A percentile compares a stretch with the other conserved stretches of the same genome.
Conservation (phyloP, 2,329 filamentous ascomycete species). For the Albophoma yamanashiensis region DNA sequence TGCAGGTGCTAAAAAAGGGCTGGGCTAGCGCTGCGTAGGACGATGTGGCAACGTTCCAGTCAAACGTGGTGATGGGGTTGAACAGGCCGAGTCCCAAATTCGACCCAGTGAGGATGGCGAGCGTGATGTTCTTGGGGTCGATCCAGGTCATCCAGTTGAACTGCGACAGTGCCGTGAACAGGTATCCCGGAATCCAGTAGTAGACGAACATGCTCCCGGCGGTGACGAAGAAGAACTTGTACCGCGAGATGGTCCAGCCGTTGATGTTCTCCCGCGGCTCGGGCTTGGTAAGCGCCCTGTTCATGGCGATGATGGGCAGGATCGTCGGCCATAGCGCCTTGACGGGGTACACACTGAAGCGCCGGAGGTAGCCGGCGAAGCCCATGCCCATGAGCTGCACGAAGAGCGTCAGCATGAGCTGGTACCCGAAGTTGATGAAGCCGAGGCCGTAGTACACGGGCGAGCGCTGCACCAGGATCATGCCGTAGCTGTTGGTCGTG, state of each 20-base stretch:
- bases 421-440: slow-evolving; percentile 31
- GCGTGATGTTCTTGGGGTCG: slow-evolving; percentile 27
- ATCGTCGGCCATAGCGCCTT: slow-evolving; percentile 41
- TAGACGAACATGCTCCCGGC: slow-evolving; percentile 37
- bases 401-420: slow-evolving; percentile 31
- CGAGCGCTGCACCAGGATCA: slow-evolving; percentile 33
- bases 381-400: slow-evolving; percentile 46
- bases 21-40: slow-evolving; percentile 25
- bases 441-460: slow-evolving; percentile 31
- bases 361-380: slow-evolving; percentile 36
- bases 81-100: slow-evolving; percentile 26
- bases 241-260: slow-evolving; percentile 30
- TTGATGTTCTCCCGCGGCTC: slow-evolving; percentile 14
- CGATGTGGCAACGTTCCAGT: slow-evolving; percentile 28
- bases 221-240: slow-evolving; percentile 32
- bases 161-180: slow-evolving; percentile 33
- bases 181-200: slow-evolving; percentile 41
- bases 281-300: slow-evolving; percentile 27
- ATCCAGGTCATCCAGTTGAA: slow-evolving; percentile 50
- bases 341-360: slow-evolving; percentile 41
- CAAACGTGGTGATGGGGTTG: slow-evolving; percentile 26
- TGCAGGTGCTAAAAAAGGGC: slow-evolving; percentile 28
- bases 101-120: slow-evolving; percentile 30
- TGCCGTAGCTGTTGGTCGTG: slow-evolving; percentile 34
- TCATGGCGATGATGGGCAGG: slow-evolving; percentile 35